These are phyloP conservation scores for Ceratonia siliqua DNA, from an alignment of 306 rosid genomes.

Conservation along the genomic window DNA sequence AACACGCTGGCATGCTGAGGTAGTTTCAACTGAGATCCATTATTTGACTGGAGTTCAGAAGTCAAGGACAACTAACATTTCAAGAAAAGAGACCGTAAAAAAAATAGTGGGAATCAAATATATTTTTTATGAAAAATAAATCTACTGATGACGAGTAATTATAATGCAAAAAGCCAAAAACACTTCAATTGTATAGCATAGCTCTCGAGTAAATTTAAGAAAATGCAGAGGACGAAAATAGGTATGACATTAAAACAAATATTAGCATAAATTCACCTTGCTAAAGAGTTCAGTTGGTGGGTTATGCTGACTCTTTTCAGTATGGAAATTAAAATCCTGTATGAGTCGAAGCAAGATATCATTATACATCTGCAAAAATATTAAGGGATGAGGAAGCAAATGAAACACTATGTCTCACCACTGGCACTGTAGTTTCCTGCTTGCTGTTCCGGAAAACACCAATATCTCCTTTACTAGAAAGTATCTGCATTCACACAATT, in stretches of 20 bases:
- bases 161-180: background rate
- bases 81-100: conserved; percentile 31
- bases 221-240: conserved; percentile 8
- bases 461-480: conserved; percentile 85
- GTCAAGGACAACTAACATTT: conserved; percentile 71
- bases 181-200: background rate
- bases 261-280: conserved; percentile 55
- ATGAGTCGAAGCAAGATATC: conserved; percentile 38
- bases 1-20: conserved; percentile 43
- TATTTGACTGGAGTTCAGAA: conserved; percentile 55
- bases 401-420: conserved; percentile 49
- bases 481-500: conserved; percentile 57
- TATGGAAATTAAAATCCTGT: conserved; percentile 81
- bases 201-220: background rate
- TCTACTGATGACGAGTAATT: background rate
- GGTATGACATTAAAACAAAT: background rate
- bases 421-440: conserved; percentile 79
- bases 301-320: conserved; percentile 65
- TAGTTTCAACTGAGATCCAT: conserved; percentile 48
- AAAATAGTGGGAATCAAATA: conserved; percentile 12
- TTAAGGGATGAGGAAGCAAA: background rate
- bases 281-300: conserved; percentile 86
- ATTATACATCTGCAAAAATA: conserved; percentile 11
- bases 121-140: background rate
- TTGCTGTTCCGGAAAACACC: conserved; percentile 80